Conservation (phyloP, 768 basidiomycete genomes). For the Kockovaella imperatae region DNA sequence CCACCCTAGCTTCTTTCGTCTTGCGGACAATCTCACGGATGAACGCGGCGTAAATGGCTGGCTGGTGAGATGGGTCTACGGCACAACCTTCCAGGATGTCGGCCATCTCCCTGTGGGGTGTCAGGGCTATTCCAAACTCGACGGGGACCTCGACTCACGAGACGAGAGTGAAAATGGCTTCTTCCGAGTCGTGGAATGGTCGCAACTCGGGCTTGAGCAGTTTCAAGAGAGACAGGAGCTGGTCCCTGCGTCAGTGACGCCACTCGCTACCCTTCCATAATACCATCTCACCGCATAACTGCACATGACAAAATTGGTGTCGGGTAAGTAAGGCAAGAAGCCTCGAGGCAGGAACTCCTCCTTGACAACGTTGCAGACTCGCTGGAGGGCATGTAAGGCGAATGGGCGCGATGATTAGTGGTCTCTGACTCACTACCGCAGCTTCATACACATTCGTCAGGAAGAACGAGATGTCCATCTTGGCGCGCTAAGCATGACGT, state of each 20-base stretch:
- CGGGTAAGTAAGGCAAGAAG: constrained; percentile 73
- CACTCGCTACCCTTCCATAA: too few species aligned
- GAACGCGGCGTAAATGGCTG: constrained; percentile 79
- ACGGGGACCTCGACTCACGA: constrained; percentile 57
- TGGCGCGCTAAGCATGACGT: constrained; percentile 16
- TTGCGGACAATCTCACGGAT: constrained; percentile 57
- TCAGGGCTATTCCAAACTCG: constrained; percentile 65
- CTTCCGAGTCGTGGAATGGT: constrained; percentile 33
- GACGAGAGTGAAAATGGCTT: constrained; percentile 34
- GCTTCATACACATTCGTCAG: constrained; percentile 41
- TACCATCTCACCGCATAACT: constrained; percentile 62
- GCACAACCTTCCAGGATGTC: constrained; percentile 69
- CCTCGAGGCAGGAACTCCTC: constrained; percentile 72
- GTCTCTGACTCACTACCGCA: constrained; percentile 27
- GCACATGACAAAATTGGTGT: constrained; percentile 81
- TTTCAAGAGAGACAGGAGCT: constrained; percentile 78
- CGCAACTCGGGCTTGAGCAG: constrained; percentile 49
- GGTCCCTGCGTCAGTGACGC: neutral
- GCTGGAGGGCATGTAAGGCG: constrained; percentile 6
- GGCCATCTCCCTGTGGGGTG: constrained; percentile 72
- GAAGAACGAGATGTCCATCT: constrained; percentile 44
- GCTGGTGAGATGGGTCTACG: constrained; percentile 73
- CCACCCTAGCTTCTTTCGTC: constrained; percentile 23
- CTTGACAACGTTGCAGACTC: constrained; percentile 53
- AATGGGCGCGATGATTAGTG: neutral